Base-by-base conservation (phyloP, 176 grass and related monocot species). In the Avena eriantha region DNA sequence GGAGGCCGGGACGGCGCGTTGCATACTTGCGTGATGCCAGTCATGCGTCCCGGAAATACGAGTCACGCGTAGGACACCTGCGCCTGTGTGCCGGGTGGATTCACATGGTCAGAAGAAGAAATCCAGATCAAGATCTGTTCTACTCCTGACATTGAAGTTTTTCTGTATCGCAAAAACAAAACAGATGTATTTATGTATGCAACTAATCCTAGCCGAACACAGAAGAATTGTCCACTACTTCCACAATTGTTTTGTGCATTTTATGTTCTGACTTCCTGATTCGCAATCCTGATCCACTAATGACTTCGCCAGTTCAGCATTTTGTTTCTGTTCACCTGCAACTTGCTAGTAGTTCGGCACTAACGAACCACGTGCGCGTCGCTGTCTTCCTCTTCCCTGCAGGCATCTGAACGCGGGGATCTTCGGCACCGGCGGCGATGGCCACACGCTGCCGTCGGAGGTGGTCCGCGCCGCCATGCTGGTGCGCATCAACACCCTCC, bases 401-500 rank as follows among this genome's bases (percentile, higher is more conserved):
- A 91, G 94, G 91, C 90, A 91, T 78, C 87, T 96, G 1, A 96
- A 96, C 45, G 94, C 94, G 45, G 45, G 45, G 45, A 93, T 93
- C 84, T 96, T 96, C 59, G 94, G 94, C 74, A 74, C 78, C 56
- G 94, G 92, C 60, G 19, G 13, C 56, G 87, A 93, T 7, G 90
- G 76, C 22, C 91, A 96, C 88, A 81, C 60, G 50, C 89, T 96
- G 83, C 94, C 94, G 75, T 49, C 94, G 19, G 84, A 88, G 31
- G 69, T 70, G 11, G 39, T 55, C 45, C 91, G 94, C n/a, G 94
- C 94, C 13, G 94, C 91, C 41, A 96, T 96, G 94, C 73, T 96
- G 5, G 94, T 96, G 54, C 91, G 94, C 24, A 96, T 93, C 89
- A 96, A 96, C 94, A 96, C 94, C 4, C 91, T 96, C 19, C 84